Base-by-base conservation (phyloP, 345 rosid species). In the Dipteronia dyeriana region DNA sequence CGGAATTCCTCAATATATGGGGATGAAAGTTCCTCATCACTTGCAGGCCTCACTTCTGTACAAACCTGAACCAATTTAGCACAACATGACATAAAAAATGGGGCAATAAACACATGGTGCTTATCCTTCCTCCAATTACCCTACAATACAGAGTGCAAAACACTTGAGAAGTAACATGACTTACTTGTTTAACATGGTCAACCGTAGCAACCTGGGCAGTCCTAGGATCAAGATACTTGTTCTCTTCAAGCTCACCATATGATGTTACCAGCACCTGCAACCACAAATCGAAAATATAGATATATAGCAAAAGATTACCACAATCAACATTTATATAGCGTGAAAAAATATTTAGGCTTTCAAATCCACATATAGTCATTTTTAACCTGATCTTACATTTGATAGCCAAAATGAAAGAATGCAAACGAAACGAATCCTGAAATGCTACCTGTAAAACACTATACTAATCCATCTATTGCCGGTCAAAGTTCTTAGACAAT, bases 101-200 rank as follows among this genome's bases (percentile, higher is more conserved):
- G 63, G 78, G 47, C 43, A 45, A 57, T 16, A 59, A 20, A 59
- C 23, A 59, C 63, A 20, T 22, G 25, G 13, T 19, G 63, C 63
- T 59, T 59, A 59, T 59, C 5, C 22, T n/a, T 59, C 63, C 63
- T 53, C n/a, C 16, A 45, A 68, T 43, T 19, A n/a, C 25, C 41
- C 10, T 6, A 65, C 9, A 23, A n/a, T 62, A 16, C 41, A 54
- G 49, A 39, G 47, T 60, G 23, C 51, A 54, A 41, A 51, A 70
- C 66, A 65, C 71, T 51, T 19, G 19, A 66, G 65, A 43, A 39
- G 56, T 8, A 2, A 38, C 4, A 66, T 4, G 68, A 79, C 79
- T 71, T 74, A 96, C 99, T 91, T 96, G 99, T 87, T 94, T 96
- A 70, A 94, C 88, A 88, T 96, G 99, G 81, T 96, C 90, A 69